A percentile compares a stretch with the other conserved stretches of the same genome.
phyloP scores from a whole-genome alignment of 2,329 filamentous ascomycete species.

The Dissoconium aciculare region DNA sequence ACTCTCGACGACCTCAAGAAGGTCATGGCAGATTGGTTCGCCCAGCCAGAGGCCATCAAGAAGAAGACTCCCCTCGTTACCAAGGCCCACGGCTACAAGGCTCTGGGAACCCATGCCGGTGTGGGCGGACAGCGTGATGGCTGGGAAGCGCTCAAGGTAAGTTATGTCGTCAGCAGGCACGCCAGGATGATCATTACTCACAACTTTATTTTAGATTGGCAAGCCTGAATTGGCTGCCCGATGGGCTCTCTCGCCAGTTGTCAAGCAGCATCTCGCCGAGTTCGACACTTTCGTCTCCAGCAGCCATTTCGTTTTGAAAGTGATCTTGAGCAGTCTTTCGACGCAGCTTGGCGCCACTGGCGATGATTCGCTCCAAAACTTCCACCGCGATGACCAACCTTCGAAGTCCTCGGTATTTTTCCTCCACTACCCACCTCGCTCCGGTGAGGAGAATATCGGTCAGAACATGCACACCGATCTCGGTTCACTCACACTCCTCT shows the following conservation, averaged over 20 bases:
- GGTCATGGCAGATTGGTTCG: conserved; percentile 2
- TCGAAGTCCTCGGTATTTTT: conserved; percentile 39
- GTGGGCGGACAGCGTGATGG: conserved; percentile 2
- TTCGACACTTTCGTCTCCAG: background rate
- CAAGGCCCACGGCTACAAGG: background rate
- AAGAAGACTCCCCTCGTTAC: background rate
- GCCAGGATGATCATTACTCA: background rate
- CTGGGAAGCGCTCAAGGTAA: conserved; percentile 1
- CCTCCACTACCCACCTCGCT: conserved; percentile 39
- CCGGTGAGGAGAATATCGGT: conserved; percentile 32
- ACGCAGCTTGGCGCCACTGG: conserved; percentile 6
- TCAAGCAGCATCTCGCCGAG: background rate
- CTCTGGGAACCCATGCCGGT: conserved; percentile 1
- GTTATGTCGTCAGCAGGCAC: background rate
- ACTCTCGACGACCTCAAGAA: conserved; percentile 1
- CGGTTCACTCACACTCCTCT: conserved; percentile 39
- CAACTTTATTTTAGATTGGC: background rate
- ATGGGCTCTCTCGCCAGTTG: conserved; percentile 1
- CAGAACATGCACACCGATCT: conserved; percentile 43
- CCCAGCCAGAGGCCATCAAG: background rate
- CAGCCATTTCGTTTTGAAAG: conserved; percentile 2
- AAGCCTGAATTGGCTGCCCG: background rate
- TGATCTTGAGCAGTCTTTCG: conserved; percentile 8
- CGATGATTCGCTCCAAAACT: conserved; percentile 33
- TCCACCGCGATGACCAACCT: conserved; percentile 37